Evolutionary conservation across 495 filamentous ascomycete genomes (phyloP).

Genomic region (Astrocystis sublimbata): DNA sequence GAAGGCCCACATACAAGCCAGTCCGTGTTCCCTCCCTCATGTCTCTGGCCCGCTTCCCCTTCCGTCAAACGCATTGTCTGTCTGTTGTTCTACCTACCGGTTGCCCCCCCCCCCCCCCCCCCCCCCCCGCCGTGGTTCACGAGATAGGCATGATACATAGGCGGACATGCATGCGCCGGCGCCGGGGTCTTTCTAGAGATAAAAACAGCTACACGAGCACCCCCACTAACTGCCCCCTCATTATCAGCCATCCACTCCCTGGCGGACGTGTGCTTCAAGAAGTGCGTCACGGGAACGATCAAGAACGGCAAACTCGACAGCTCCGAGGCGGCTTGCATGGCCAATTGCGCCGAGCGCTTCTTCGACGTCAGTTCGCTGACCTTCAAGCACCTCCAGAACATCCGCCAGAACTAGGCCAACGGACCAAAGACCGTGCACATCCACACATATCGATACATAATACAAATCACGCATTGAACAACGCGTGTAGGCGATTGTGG

Average conservation of each 20-base stretch:
- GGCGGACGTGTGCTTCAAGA: constrained; percentile 89
- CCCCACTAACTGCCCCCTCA: background rate
- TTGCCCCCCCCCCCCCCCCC: background rate
- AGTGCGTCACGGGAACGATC: constrained; percentile 74
- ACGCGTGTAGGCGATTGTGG: background rate
- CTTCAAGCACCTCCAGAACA: constrained; percentile 71
- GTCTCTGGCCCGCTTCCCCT: too few relatives aligned
- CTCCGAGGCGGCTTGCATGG: constrained; percentile 74
- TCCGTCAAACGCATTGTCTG: too few relatives aligned
- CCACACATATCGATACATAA: background rate
- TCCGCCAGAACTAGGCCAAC: constrained; percentile 24
- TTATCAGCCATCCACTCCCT: constrained; percentile 58
- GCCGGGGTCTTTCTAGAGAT: too few relatives aligned
- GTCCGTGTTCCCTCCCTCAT: constrained; percentile 54
- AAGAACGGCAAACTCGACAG: constrained; percentile 66
- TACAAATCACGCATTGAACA: background rate
- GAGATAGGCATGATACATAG: too few relatives aligned
- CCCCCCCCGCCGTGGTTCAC: background rate
- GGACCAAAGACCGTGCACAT: background rate
- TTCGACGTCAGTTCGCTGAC: constrained; percentile 83
- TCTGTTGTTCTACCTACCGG: too few relatives aligned
- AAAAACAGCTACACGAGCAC: background rate
- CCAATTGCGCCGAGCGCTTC: constrained; percentile 92
- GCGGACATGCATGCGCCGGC: too few relatives aligned
- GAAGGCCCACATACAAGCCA: constrained; percentile 74